These are phyloP conservation scores for Lactarius akahatsu DNA, from an alignment of 768 basidiomycete genomes.

Conservation along the genomic window DNA sequence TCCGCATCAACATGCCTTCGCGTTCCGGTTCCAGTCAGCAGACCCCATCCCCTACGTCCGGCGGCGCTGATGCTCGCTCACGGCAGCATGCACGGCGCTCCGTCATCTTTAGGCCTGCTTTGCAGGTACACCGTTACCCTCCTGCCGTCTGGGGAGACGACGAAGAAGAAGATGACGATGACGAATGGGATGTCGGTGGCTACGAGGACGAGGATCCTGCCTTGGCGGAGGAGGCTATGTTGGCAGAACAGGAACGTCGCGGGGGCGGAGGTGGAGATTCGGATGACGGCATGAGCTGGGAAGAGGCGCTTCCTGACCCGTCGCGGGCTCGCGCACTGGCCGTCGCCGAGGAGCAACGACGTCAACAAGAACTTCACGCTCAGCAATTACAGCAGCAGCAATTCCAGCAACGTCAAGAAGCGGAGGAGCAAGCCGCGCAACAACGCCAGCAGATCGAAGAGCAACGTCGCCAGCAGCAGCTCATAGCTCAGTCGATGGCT, in stretches of 20 bases:
- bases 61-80: conserved; percentile 36
- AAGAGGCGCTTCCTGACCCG: conserved; percentile 61
- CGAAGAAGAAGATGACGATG: conserved; percentile 54
- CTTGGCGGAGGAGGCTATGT: conserved; percentile 56
- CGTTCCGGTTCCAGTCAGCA: conserved; percentile 47
- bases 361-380: conserved; percentile 35
- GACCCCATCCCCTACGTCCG: conserved; percentile 51
- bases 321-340: conserved; percentile 39
- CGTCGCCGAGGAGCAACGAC: conserved; percentile 36
- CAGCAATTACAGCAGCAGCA: conserved; percentile 31
- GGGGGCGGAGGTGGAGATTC: conserved; percentile 45
- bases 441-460: conserved; percentile 34
- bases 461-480: conserved; percentile 30
- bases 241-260: conserved; percentile 40
- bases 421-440: conserved; percentile 34
- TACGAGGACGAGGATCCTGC: conserved; percentile 70
- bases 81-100: conserved; percentile 31
- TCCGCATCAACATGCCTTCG: conserved; percentile 51
- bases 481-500: conserved; percentile 17
- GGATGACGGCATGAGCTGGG: conserved; percentile 90
- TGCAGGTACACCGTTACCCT: conserved; percentile 70
- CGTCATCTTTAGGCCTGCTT: conserved; percentile 72
- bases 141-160: conserved; percentile 84
- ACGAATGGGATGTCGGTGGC: conserved; percentile 65
- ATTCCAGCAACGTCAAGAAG: conserved; percentile 32